Evolutionary conservation across 2,329 filamentous ascomycete genomes (phyloP), one percentile per base, ranked within the genome.

Genomic region (Fusarium anguioides): DNA sequence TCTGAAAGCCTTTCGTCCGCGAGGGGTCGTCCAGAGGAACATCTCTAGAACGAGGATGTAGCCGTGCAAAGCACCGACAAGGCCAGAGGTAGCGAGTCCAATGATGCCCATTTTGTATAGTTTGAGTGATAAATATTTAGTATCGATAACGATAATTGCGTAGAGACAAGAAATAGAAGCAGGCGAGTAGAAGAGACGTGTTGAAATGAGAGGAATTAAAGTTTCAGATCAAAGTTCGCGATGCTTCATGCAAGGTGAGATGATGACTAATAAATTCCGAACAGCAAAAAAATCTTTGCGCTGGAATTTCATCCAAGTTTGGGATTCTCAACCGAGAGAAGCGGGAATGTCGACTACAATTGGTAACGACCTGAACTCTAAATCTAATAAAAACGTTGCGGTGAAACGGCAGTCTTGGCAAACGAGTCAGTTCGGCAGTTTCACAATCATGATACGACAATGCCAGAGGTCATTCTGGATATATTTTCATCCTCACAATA

Each of bases 1-100:
- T 27, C 73, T 72, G 73, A 85, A 85, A 3, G 81, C 71, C 66
- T 79, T 80, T 63, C 75, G 78, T 35, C 82, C 83, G 26, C 76
- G 77, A 4, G 82, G 81, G 0, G 76, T 80, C 4, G 78, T 83
- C 83, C 83, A 85, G 52, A 84, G 75, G 63, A 83, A 81, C 79
- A 82, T 83, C 58, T 85, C 83, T 11, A 85, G 78, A 15, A 79
- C 69, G 53, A 83, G 66, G 67, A 85, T 84, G 76, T 84, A 85
- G 70, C 79, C 72, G 74, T 85, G 83, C 15, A 83, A 69, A 40
- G 71, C 60, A 64, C 79, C 79, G 46, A 85, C 71, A 42, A 78
- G 62, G 71, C 71, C 77, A 8, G 81, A 79, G 5, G 79, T 73
- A 48, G 75, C 35, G 24, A 71, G 67, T 48, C 77, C 75, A 52